Conservation (phyloP, 108 stramenopile species). For the Cyclotella atomus region DNA sequence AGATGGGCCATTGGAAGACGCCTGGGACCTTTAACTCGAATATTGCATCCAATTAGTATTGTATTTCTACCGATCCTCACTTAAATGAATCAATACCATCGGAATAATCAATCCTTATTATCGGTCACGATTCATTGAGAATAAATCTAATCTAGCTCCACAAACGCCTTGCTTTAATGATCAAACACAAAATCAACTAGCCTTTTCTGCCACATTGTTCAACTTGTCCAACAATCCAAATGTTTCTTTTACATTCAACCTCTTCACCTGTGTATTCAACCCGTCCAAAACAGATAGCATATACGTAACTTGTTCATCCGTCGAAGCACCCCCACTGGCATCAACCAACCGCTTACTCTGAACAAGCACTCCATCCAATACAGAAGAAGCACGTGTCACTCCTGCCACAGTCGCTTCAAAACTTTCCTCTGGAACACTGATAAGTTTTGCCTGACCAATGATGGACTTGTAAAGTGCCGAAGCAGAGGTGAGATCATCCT, state of each 20-base stretch:
- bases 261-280: conserved; percentile 42
- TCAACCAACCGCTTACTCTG: conserved; percentile 36
- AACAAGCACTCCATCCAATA: conserved; percentile 39
- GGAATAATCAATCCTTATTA: no score
- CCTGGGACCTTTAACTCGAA: conserved; percentile 66
- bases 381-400: conserved; percentile 32
- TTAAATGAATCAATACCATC: background rate
- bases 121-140: no score
- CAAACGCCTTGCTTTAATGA: no score
- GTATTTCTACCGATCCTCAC: background rate
- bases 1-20: conserved; percentile 70
- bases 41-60: background rate
- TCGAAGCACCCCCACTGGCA: conserved; percentile 12
- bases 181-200: background rate
- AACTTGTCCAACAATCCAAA: conserved; percentile 45
- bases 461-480: conserved; percentile 19
- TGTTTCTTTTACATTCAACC: conserved; percentile 34
- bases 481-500: conserved; percentile 17
- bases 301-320: conserved; percentile 37
- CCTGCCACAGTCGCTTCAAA: background rate
- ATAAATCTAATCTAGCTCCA: no score
- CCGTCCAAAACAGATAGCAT: conserved; percentile 48
- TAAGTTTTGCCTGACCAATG: conserved; percentile 19
- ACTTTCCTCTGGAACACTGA: conserved; percentile 23
- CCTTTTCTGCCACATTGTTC: conserved; percentile 33